phyloP scores from a whole-genome alignment of 169 alveolate genomes.

The Plasmodium cynomolgi region DNA sequence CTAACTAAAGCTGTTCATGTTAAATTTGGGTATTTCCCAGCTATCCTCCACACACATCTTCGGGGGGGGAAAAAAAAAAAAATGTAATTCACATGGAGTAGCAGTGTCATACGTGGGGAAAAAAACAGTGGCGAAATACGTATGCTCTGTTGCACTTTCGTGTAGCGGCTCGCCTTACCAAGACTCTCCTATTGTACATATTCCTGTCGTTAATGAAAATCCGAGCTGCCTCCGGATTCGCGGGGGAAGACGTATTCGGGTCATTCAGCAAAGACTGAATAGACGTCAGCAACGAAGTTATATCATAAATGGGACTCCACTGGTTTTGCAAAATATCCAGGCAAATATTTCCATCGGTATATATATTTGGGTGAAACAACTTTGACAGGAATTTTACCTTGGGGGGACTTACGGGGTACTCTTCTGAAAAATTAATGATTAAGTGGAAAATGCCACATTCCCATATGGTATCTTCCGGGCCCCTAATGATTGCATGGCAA shows the following conservation, averaged over 20 bases:
- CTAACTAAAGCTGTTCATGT: conserved; percentile 32
- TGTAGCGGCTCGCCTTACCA: conserved; percentile 71
- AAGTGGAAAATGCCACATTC: conserved; percentile 95
- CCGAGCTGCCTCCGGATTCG: conserved; percentile 95
- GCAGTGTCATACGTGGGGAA: background rate
- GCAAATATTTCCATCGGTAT: conserved; percentile 92
- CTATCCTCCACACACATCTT: conserved; percentile 75
- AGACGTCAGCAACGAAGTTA: conserved; percentile 93
- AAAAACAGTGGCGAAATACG: conserved; percentile 24
- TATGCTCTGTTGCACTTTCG: conserved; percentile 86
- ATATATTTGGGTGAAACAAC: conserved; percentile 93
- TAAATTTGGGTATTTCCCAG: conserved; percentile 75
- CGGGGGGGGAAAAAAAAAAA: background rate
- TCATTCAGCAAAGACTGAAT: conserved; percentile 94
- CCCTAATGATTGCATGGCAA: conserved; percentile 96
- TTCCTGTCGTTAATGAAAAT: conserved; percentile 85
- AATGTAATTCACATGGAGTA: background rate
- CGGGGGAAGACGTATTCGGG: conserved; percentile 97
- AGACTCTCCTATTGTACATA: conserved; percentile 78
- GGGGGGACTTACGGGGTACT: conserved; percentile 94
- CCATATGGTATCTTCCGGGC: conserved; percentile 97
- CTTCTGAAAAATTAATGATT: conserved; percentile 91
- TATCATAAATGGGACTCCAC: conserved; percentile 96
- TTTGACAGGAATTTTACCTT: conserved; percentile 88
- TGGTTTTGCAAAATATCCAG: conserved; percentile 92